Evolutionary conservation across 2,329 filamentous ascomycete species (phyloP).

Genomic region (Cytospora mali): DNA sequence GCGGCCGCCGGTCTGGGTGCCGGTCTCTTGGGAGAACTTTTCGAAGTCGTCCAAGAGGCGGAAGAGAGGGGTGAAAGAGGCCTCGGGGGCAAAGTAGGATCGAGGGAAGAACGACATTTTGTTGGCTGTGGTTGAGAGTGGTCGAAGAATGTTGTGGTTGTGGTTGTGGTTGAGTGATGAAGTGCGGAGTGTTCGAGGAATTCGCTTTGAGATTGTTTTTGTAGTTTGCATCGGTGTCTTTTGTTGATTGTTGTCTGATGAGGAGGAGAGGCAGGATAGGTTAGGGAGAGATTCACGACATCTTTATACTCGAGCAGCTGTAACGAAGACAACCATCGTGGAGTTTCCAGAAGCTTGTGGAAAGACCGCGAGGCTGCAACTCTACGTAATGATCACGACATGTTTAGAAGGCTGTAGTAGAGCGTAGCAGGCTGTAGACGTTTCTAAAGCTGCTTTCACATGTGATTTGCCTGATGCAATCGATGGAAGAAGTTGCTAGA

Average conservation of each 20-base stretch:
- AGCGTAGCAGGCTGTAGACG: conserved; percentile 3
- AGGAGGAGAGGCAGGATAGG: background rate
- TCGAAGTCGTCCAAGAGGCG: conserved; percentile 67
- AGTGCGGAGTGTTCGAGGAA: conserved; percentile 26
- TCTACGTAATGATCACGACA: conserved; percentile 24
- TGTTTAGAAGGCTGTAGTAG: conserved; percentile 19
- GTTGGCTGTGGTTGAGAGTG: conserved; percentile 36
- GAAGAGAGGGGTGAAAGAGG: conserved; percentile 63
- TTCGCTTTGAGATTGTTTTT: conserved; percentile 24
- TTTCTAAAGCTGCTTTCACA: conserved; percentile 29
- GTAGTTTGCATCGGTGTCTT: conserved; percentile 24
- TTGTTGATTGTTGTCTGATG: conserved; percentile 5
- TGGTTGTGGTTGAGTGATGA: conserved; percentile 2
- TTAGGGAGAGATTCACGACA: conserved; percentile 9
- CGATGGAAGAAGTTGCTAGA: conserved; percentile 10
- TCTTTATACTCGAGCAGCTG: conserved; percentile 22
- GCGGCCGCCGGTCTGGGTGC: conserved; percentile 28
- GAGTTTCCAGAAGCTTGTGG: conserved; percentile 22
- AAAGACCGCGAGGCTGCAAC: conserved; percentile 23
- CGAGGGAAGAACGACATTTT: conserved; percentile 65
- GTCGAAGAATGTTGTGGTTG: conserved; percentile 31
- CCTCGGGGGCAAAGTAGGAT: conserved; percentile 49
- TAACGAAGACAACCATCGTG: background rate
- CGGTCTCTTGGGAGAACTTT: conserved; percentile 50
- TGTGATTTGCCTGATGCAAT: conserved; percentile 11